phyloP scores from a whole-genome alignment of 495 filamentous ascomycete genomes.

The Penicillium bialowiezense region DNA sequence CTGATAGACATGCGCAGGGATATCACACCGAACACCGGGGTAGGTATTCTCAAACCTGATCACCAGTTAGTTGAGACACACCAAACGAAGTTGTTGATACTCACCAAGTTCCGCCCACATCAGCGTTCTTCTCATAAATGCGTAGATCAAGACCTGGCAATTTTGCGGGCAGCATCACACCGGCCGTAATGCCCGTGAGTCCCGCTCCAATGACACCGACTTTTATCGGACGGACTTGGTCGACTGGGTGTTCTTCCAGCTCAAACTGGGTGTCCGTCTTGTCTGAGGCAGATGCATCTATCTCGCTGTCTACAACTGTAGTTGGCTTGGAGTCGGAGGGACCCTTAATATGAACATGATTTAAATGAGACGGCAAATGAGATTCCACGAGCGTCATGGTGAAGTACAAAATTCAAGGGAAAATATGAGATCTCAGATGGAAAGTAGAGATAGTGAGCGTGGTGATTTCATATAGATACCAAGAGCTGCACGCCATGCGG shows the following conservation, averaged over 20 bases:
- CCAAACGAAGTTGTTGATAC: neutral
- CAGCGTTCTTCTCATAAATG: conserved; percentile 55
- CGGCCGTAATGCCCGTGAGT: conserved; percentile 48
- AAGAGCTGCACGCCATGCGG: conserved; percentile 21
- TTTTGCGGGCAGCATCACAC: conserved; percentile 47
- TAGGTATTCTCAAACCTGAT: conserved; percentile 54
- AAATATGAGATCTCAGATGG: neutral
- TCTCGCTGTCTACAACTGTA: conserved; percentile 11
- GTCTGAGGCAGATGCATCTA: neutral
- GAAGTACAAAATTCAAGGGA: neutral
- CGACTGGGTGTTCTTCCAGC: conserved; percentile 42
- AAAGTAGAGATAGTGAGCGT: neutral
- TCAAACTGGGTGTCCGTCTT: conserved; percentile 16
- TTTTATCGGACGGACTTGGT: conserved; percentile 40
- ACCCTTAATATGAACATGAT: conserved; percentile 11
- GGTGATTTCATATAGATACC: neutral
- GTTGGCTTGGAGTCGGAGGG: conserved; percentile 6
- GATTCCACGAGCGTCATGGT: conserved; percentile 20
- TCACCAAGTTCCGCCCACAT: conserved; percentile 54
- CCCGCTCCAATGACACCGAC: conserved; percentile 55
- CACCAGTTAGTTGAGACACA: neutral
- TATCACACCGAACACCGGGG: conserved; percentile 60
- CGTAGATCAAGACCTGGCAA: conserved; percentile 50
- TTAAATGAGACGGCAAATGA: conserved; percentile 5
- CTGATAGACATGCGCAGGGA: conserved; percentile 71